Evolutionary conservation across 1,139 yeast species (phyloP), one percentile per base, ranked within the genome.

Genomic region (Dujonia santamariae): DNA sequence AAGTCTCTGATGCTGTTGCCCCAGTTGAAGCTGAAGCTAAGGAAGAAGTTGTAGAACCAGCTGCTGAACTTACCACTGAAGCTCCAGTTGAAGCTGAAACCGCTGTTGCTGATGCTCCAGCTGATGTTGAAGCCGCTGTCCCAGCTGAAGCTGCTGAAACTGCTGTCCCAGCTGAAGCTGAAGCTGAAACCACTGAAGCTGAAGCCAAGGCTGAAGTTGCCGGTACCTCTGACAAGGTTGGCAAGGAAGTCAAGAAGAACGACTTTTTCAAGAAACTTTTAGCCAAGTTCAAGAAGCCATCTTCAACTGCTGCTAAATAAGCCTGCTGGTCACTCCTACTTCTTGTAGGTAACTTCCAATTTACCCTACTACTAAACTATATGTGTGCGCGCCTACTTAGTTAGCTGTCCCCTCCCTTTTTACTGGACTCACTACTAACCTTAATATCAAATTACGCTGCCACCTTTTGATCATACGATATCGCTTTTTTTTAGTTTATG

Each of bases 231-330:
- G 49, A 43, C 25, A 54, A 58, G 41, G 59, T 51, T 34, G 64
- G 57, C 35, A 63, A 60, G 45, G 63, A 56, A 34, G 59, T 53
- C 24, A 64, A 71, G 63, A 74, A 72, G 71, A 65, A 64, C 50
- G 66, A 67, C 43, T 59, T 72, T 53, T 64, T 72, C 60, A 75
- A 72, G 67, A 75, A 65, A 56, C 55, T 72, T 38, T 50, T 70
- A 42, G 53, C 59, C 45, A 72, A 67, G 54, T 61, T 76, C 52
- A 75, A 70, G 65, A 67, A 68, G 55, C 54, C 68, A 29, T 53
- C 56, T 44, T 16, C 30, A 30, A 54, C 64, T 36, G 50, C 61
- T 37, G 50, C 64, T 45, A 63, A 60, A 52, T 37, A 37, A 13
- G 11, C 23, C 23, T 11, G 11, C 23, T 8, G 23, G 23, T 8